These are phyloP conservation scores for Cucurbitaria berberidis DNA, from an alignment of 2,329 filamentous ascomycete genomes.

Conservation along the genomic window DNA sequence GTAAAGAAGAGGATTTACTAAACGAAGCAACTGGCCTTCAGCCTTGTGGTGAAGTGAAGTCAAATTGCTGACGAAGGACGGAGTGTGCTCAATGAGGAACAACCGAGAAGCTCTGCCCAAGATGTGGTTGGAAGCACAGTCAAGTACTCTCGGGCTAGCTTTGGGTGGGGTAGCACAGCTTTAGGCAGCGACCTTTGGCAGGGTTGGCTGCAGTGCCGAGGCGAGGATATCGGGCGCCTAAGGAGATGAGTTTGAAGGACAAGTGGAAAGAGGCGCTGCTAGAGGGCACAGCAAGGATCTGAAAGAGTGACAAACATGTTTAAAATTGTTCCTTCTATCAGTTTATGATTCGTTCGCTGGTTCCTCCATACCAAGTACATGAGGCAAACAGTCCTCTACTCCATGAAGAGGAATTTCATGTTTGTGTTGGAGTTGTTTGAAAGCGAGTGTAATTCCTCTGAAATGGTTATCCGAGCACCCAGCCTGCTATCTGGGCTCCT, in stretches of 20 bases:
- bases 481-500: neutral
- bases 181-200: neutral
- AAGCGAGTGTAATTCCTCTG: neutral
- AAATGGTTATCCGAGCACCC: neutral
- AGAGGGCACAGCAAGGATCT: neutral
- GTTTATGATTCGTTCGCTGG: no score
- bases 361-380: neutral
- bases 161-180: neutral
- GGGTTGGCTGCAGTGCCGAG: slow-evolving; percentile 3
- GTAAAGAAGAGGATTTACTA: neutral
- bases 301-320: no score
- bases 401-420: neutral
- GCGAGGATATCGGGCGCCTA: neutral
- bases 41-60: neutral
- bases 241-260: neutral
- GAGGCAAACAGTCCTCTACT: no score
- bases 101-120: neutral
- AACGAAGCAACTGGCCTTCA: neutral
- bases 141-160: neutral
- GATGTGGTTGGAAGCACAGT: neutral
- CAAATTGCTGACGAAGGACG: neutral
- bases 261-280: neutral
- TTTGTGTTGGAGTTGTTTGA: neutral
- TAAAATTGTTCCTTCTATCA: no score
- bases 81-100: neutral